Percentiles rank a stretch among this genome's conserved stretches.
Conservation (phyloP, 306 rosid genomes). For the Gynostemma pentaphyllum region DNA sequence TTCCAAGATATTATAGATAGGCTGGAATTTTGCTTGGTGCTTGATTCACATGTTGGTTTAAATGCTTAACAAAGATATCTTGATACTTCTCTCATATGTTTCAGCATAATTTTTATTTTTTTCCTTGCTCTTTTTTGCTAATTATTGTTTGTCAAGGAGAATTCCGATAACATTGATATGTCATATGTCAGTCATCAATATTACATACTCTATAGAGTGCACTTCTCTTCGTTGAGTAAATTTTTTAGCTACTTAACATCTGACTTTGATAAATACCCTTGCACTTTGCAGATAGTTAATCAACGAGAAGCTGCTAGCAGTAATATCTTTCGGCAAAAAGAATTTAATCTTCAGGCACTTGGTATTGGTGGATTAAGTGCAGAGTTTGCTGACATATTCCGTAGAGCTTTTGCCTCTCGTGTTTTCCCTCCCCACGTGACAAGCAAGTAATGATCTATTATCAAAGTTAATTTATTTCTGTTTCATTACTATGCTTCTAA, state of each 20-base stretch:
- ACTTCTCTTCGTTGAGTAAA: neutral
- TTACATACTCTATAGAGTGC: neutral
- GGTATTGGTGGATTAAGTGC: constrained; percentile 94
- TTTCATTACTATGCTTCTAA: constrained; percentile 20
- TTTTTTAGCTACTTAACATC: neutral
- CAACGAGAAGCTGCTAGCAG: constrained; percentile 93
- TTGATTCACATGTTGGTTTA: neutral
- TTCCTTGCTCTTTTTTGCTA: neutral
- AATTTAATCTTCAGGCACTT: constrained; percentile 80
- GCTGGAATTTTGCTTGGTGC: constrained; percentile 2
- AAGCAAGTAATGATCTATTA: constrained; percentile 53
- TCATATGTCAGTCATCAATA: neutral
- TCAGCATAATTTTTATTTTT: neutral
- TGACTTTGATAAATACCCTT: constrained; percentile 13
- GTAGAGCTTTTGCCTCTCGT: constrained; percentile 99
- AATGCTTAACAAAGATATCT: no score
- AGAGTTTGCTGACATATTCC: constrained; percentile 92
- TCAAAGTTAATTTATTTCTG: constrained; percentile 7
- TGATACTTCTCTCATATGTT: no score
- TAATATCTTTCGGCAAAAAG: constrained; percentile 81
- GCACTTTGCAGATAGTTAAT: constrained; percentile 54
- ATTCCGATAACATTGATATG: neutral
- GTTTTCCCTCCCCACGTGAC: constrained; percentile 96
- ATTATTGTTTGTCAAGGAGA: neutral
- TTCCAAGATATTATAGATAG: neutral